Evolutionary conservation across 2,329 filamentous ascomycete species (phyloP).

Genomic region (Claviceps arundinis): DNA sequence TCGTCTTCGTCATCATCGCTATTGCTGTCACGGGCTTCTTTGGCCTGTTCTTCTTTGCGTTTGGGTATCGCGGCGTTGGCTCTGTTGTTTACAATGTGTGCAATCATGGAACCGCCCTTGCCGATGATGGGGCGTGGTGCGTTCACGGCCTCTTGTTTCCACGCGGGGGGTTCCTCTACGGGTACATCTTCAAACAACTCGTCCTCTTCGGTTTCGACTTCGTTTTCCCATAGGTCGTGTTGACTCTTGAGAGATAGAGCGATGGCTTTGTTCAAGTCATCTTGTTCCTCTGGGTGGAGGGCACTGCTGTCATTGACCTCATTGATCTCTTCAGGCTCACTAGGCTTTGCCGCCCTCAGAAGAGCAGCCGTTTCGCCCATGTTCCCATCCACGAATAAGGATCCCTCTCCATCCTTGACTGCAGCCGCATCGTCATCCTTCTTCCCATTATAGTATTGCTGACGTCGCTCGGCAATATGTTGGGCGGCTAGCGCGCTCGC

Average conservation of each 20-base stretch:
- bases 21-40: slow-evolving; percentile 37
- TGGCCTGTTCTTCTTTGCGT: slow-evolving; percentile 13
- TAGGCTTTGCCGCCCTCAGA: slow-evolving; percentile 16
- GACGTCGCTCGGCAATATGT: slow-evolving; percentile 13
- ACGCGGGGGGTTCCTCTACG: slow-evolving; percentile 30
- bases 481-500: slow-evolving; percentile 15
- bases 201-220: slow-evolving; percentile 28
- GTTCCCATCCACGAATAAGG: slow-evolving; percentile 31
- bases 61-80: slow-evolving; percentile 47
- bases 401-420: slow-evolving; percentile 34
- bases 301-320: neutral
- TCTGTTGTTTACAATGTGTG: slow-evolving; percentile 61
- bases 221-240: slow-evolving; percentile 27
- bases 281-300: slow-evolving; percentile 25
- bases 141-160: slow-evolving; percentile 40
- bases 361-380: slow-evolving; percentile 12
- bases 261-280: slow-evolving; percentile 69
- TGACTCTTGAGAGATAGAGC: slow-evolving; percentile 68
- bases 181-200: slow-evolving; percentile 37
- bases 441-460: slow-evolving; percentile 15
- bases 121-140: slow-evolving; percentile 37
- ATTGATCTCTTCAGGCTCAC: slow-evolving; percentile 16
- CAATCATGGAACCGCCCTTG: slow-evolving; percentile 48
- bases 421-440: slow-evolving; percentile 5
- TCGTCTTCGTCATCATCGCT: slow-evolving; percentile 77